phyloP scores from a whole-genome alignment of 2,329 filamentous ascomycete species.

The Cercospora nicotianae region DNA sequence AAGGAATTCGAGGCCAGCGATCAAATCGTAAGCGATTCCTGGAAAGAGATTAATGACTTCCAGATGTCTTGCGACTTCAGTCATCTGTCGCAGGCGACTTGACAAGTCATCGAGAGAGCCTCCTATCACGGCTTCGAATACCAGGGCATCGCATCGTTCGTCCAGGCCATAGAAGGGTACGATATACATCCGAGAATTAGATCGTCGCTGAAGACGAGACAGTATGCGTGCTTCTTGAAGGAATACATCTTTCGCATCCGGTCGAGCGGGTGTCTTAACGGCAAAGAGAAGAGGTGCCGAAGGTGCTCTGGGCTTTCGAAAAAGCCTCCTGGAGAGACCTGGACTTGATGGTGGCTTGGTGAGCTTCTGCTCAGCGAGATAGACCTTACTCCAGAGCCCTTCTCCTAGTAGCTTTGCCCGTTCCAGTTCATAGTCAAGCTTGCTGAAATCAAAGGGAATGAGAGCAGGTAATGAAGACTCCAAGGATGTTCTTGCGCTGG shows the following conservation, averaged over 20 bases:
- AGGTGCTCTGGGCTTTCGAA: constrained; percentile 17
- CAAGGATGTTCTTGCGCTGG: constrained; percentile 26
- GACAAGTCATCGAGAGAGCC: constrained; percentile 36
- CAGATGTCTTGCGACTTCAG: constrained; percentile 38
- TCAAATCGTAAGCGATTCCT: constrained; percentile 42
- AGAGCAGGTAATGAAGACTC: constrained; percentile 19
- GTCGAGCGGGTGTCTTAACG: constrained; percentile 37
- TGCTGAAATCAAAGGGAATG: constrained; percentile 30
- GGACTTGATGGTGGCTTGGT: constrained; percentile 23
- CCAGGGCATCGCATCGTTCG: constrained; percentile 31
- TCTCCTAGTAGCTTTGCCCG: constrained; percentile 37
- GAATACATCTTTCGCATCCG: constrained; percentile 39
- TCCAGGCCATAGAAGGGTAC: constrained; percentile 41
- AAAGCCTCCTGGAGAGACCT: constrained; percentile 18
- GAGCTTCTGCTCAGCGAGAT: constrained; percentile 33
- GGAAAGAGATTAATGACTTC: constrained; percentile 44
- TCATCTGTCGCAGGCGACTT: constrained; percentile 34
- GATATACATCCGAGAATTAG: constrained; percentile 30
- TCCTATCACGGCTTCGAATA: constrained; percentile 39
- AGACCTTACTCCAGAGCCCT: constrained; percentile 42
- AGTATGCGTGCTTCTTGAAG: constrained; percentile 39
- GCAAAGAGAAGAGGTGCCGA: constrained; percentile 33
- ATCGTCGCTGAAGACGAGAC: constrained; percentile 33
- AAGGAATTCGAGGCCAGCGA: constrained; percentile 46
- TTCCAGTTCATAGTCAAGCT: constrained; percentile 38